These are phyloP conservation scores for Komagataella populi DNA, from an alignment of 805 yeast genomes.

Conservation along the genomic window DNA sequence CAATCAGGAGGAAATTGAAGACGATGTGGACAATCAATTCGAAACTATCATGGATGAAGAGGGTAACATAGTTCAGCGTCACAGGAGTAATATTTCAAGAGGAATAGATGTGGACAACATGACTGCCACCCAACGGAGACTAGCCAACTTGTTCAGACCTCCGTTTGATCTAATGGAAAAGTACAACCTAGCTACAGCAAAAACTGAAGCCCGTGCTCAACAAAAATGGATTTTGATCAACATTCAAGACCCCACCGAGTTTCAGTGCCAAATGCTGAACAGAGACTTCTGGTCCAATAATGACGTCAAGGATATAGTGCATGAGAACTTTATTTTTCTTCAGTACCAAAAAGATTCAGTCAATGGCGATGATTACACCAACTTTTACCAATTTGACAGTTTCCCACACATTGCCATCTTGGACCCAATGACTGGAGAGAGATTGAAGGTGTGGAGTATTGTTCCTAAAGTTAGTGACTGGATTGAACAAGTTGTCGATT, in stretches of 20 bases:
- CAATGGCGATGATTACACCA: constrained; percentile 56
- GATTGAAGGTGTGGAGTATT: constrained; percentile 64
- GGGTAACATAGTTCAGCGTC: constrained; percentile 11
- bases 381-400: constrained; percentile 55
- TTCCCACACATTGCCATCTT: constrained; percentile 85
- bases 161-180: constrained; percentile 82
- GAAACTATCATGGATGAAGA: constrained; percentile 22
- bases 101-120: constrained; percentile 10
- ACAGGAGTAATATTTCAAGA: constrained; percentile 5
- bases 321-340: constrained; percentile 62
- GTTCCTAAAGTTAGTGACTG: constrained; percentile 50
- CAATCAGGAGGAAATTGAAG: constrained; percentile 5
- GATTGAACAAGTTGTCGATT: constrained; percentile 55
- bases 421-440: constrained; percentile 94
- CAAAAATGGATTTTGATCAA: constrained; percentile 80
- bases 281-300: constrained; percentile 84
- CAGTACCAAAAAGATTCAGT: constrained; percentile 76
- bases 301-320: constrained; percentile 49
- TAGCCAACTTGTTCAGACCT: constrained; percentile 80
- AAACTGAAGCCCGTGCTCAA: constrained; percentile 42
- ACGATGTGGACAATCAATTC: constrained; percentile 18
- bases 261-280: constrained; percentile 79
- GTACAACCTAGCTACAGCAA: constrained; percentile 62
- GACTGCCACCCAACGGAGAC: constrained; percentile 41
- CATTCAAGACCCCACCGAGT: constrained; percentile 76